These are phyloP conservation scores for Umbelopsis sp. DNA, from an alignment of 192 early-diverging fungal species.

Conservation along the genomic window DNA sequence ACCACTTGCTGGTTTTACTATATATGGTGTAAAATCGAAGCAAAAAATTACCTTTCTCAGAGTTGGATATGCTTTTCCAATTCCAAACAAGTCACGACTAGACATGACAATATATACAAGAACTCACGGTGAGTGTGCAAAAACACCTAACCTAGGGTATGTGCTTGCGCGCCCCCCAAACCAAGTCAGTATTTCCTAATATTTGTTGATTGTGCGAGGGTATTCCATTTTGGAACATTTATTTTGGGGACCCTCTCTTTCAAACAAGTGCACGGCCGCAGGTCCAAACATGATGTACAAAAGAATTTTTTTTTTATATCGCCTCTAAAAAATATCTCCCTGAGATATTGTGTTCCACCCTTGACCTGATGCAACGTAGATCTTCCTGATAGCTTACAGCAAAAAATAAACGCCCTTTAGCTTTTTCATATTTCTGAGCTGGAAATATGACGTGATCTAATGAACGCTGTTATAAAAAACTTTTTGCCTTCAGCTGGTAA, in stretches of 20 bases:
- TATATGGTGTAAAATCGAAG: slow-evolving; percentile 17
- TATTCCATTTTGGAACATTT: neutral
- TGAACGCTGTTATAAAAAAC: neutral
- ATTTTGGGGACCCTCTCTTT: neutral
- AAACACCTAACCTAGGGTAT: no score
- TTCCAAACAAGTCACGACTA: neutral
- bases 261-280: slow-evolving; percentile 10
- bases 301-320: no score
- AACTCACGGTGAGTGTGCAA: no score
- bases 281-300: neutral
- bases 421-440: neutral
- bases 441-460: no score
- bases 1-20: neutral
- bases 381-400: neutral
- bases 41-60: neutral
- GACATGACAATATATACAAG: no score
- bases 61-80: neutral
- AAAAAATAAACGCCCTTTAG: neutral
- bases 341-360: no score
- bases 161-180: no score
- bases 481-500: neutral
- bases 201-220: no score
- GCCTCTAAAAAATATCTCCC: no score
- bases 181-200: no score
- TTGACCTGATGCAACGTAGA: neutral